A percentile compares a stretch with the other conserved stretches of the same genome.
Conservation (phyloP, 202 grass and related monocot species). For the Zizania palustris region DNA sequence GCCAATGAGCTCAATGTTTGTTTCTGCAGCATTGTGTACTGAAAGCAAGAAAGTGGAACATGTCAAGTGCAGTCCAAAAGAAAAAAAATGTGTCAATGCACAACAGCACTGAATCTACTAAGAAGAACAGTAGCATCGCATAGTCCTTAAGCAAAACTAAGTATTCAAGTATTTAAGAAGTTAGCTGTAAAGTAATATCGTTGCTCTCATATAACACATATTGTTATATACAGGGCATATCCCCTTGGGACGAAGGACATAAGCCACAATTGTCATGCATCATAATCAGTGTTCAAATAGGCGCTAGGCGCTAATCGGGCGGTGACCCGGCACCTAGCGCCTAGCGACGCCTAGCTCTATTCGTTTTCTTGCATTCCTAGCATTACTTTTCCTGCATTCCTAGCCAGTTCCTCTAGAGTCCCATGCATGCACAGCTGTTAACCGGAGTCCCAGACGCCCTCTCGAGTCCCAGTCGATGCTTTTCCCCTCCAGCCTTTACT, state of each 20-base stretch:
- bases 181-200: conserved; percentile 2
- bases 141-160: not conserved
- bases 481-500: too few species aligned
- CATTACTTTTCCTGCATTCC: too few species aligned
- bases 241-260: not conserved
- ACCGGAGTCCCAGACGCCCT: too few species aligned
- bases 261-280: not conserved
- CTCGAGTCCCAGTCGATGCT: too few species aligned
- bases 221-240: conserved; percentile 1
- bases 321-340: too few species aligned
- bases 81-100: not conserved
- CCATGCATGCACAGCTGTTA: too few species aligned
- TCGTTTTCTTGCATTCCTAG: too few species aligned
- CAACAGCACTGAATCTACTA: not conserved
- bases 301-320: too few species aligned
- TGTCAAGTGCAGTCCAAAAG: conserved; percentile 19
- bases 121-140: not conserved
- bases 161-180: conserved; percentile 7
- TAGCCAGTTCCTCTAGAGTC: too few species aligned
- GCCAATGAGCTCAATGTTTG: not conserved
- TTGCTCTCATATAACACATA: not conserved
- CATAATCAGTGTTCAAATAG: too few species aligned
- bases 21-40: conserved; percentile 4
- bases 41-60: conserved; percentile 32
- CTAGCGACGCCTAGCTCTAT: too few species aligned